phyloP scores from a whole-genome alignment of 192 early-diverging fungal genomes.

The Haplosporangium gracile region DNA sequence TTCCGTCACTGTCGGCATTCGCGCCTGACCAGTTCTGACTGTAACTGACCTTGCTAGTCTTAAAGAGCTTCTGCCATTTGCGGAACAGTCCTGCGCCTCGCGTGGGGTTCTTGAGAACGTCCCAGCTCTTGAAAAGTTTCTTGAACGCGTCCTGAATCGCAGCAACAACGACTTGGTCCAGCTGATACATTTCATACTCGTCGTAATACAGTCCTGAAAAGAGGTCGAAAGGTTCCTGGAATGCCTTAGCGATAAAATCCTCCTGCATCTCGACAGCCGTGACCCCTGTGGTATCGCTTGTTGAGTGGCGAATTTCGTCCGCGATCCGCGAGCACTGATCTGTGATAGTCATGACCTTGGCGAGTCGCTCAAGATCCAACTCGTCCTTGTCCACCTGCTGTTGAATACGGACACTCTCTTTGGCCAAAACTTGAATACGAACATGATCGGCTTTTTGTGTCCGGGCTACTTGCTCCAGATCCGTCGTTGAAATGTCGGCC shows the following conservation, averaged over 20 bases:
- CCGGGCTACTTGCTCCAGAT: slow-evolving; percentile 74
- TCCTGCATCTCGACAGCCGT: slow-evolving; percentile 43
- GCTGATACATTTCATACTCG: slow-evolving; percentile 67
- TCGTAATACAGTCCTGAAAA: slow-evolving; percentile 68
- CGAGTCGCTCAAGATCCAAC: slow-evolving; percentile 58
- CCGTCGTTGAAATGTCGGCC: slow-evolving; percentile 76
- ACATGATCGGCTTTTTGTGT: slow-evolving; percentile 67
- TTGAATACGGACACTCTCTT: slow-evolving; percentile 57
- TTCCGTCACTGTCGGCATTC: slow-evolving; percentile 24
- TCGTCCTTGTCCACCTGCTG: slow-evolving; percentile 54
- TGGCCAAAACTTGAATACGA: slow-evolving; percentile 53
- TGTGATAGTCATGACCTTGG: slow-evolving; percentile 60
- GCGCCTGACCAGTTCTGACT: slow-evolving; percentile 39
- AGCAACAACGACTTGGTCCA: slow-evolving; percentile 78
- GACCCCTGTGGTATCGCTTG: slow-evolving; percentile 44
- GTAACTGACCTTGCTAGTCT: slow-evolving; percentile 45
- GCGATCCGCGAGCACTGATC: slow-evolving; percentile 59
- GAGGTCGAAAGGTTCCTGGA: slow-evolving; percentile 66
- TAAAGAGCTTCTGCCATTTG: slow-evolving; percentile 72
- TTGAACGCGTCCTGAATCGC: slow-evolving; percentile 52
- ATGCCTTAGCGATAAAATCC: slow-evolving; percentile 58
- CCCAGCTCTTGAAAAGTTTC: slow-evolving; percentile 66
- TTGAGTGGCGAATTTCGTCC: slow-evolving; percentile 35
- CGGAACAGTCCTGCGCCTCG: slow-evolving; percentile 63
- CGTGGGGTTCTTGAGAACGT: slow-evolving; percentile 72